These are phyloP conservation scores for Phytophthora foliorum DNA, from an alignment of 352 stramenopile species.

Conservation along the genomic window DNA sequence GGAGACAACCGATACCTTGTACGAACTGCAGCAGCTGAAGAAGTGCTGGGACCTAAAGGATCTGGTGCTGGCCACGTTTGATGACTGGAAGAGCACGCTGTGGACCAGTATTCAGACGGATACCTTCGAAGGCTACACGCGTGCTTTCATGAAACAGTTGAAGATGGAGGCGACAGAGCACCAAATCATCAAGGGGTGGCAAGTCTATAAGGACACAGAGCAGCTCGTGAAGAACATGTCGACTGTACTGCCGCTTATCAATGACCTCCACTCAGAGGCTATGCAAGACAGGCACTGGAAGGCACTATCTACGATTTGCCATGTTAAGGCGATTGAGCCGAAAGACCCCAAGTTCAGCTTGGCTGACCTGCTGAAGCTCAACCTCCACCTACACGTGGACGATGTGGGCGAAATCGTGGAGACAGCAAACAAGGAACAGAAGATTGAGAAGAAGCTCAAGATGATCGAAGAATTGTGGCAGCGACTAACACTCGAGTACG, in stretches of 20 bases:
- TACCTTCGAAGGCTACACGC: constrained; percentile 76
- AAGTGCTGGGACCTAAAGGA: constrained; percentile 91
- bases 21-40: constrained; percentile 89
- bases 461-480: constrained; percentile 91
- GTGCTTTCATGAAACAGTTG: constrained; percentile 88
- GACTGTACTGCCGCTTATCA: constrained; percentile 91
- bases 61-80: constrained; percentile 82
- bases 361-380: constrained; percentile 86
- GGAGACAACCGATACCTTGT: constrained; percentile 90
- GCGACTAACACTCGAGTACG: constrained; percentile 85
- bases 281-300: constrained; percentile 97
- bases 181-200: constrained; percentile 89
- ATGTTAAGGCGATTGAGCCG: constrained; percentile 89
- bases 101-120: constrained; percentile 89
- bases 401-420: constrained; percentile 91
- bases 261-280: constrained; percentile 95
- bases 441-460: constrained; percentile 92
- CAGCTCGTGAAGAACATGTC: constrained; percentile 91
- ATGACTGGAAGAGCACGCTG: constrained; percentile 88
- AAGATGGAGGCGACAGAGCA: constrained; percentile 87
- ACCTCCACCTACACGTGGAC: constrained; percentile 86
- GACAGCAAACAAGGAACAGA: constrained; percentile 91
- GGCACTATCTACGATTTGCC: constrained; percentile 83
- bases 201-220: constrained; percentile 90
- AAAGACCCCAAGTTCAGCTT: constrained; percentile 87